A percentile compares a stretch with the other conserved stretches of the same genome.
phyloP scores from a whole-genome alignment of 148 eudicot genomes.

The Rheum nobile region DNA sequence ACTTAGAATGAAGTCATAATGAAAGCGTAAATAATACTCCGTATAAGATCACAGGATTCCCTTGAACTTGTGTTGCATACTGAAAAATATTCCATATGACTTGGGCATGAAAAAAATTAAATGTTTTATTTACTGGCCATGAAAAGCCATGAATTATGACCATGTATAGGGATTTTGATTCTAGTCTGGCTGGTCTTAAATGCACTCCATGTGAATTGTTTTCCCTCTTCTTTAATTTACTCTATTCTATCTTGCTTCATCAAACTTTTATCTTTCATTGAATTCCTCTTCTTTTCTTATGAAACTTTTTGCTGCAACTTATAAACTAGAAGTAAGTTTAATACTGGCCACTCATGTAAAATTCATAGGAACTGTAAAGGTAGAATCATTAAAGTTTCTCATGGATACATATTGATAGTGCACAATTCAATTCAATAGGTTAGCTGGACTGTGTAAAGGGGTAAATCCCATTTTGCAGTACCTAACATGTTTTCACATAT shows the following conservation, averaged over 20 bases:
- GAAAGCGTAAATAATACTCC: no score
- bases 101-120: background rate
- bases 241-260: background rate
- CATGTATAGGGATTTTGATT: background rate
- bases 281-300: background rate
- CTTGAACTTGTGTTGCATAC: background rate
- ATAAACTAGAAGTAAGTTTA: background rate
- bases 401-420: background rate
- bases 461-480: background rate
- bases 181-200: background rate
- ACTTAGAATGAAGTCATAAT: background rate
- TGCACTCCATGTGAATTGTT: constrained; percentile 5
- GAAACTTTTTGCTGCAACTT: background rate
- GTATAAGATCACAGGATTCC: background rate
- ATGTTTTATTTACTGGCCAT: background rate
- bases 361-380: constrained; percentile 6
- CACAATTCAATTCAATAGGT: background rate
- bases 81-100: background rate
- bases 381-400: background rate
- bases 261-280: background rate
- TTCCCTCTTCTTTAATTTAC: background rate
- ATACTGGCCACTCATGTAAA: constrained; percentile 6
- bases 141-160: background rate
- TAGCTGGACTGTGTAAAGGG: background rate
- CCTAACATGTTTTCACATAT: background rate